phyloP scores from a whole-genome alignment of 768 basidiomycete species.

The Cystofilobasidium bisporidii region DNA sequence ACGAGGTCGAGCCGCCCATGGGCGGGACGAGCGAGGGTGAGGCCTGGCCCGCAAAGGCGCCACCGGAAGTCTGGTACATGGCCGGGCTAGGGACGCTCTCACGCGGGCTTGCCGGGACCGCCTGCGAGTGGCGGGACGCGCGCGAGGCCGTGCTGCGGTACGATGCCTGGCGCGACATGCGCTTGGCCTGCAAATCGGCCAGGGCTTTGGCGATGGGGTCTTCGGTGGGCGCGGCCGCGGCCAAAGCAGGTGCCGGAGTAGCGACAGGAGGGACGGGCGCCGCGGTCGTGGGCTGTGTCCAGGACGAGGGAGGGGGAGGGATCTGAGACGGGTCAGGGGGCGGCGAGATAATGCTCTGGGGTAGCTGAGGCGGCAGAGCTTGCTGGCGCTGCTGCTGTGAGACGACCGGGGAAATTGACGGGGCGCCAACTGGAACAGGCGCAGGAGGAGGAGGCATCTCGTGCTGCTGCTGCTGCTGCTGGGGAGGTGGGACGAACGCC shows the following conservation, averaged over 20 bases:
- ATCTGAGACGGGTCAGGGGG: conserved; percentile 2
- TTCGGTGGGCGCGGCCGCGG: conserved; percentile 35
- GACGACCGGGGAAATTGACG: background rate
- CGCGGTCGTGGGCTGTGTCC: background rate
- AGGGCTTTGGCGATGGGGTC: conserved; percentile 44
- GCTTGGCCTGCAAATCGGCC: conserved; percentile 35
- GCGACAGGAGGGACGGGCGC: conserved; percentile 3
- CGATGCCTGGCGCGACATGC: conserved; percentile 17
- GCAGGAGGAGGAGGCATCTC: background rate
- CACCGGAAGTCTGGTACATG: background rate
- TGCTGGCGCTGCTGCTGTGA: background rate
- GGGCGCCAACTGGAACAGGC: background rate
- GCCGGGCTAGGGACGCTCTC: background rate
- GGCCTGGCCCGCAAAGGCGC: background rate
- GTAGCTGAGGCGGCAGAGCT: background rate
- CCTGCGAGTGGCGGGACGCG: conserved; percentile 26
- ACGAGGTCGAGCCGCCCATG: conserved; percentile 38
- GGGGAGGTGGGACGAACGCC: background rate
- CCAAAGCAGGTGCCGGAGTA: background rate
- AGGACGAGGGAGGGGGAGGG: conserved; percentile 6
- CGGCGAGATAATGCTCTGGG: conserved; percentile 4
- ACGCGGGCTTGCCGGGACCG: background rate
- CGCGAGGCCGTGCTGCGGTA: conserved; percentile 25
- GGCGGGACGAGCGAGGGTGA: conserved; percentile 35
- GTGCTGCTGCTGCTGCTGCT: background rate